Percentiles rank a stretch among this genome's conserved stretches.
phyloP scores from a whole-genome alignment of 1,284 basidiomycete genomes.

The Austropuccinia psidii region DNA sequence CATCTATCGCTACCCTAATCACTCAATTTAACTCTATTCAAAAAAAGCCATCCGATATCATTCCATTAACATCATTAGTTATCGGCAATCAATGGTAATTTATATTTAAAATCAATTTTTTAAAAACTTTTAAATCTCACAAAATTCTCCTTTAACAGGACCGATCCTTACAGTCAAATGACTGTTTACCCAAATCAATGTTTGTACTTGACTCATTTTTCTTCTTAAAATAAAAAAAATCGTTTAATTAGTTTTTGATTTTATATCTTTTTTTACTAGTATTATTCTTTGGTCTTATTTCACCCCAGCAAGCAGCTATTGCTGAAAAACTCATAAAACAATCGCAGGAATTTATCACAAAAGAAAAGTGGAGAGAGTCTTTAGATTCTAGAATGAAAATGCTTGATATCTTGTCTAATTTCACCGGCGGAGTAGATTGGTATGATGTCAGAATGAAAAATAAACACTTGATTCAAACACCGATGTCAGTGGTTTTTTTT shows the following conservation, averaged over 20 bases:
- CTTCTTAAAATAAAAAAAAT: not conserved
- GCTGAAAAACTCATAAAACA: not conserved
- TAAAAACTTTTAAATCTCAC: not conserved
- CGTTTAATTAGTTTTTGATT: not conserved
- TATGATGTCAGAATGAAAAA: conserved; percentile 10
- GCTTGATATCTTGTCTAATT: not conserved
- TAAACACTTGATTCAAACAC: not conserved
- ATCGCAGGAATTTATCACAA: not conserved
- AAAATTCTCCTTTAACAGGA: not conserved
- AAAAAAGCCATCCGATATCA: not conserved
- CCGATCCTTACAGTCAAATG: not conserved
- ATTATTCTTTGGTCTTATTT: not conserved
- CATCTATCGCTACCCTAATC: not conserved
- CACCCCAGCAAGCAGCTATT: not conserved
- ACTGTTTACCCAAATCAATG: not conserved
- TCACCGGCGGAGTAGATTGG: not conserved
- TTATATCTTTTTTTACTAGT: not conserved
- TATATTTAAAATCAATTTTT: not conserved
- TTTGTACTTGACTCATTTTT: not conserved
- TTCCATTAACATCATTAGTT: not conserved
- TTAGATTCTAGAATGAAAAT: not conserved
- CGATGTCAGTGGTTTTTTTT: not conserved
- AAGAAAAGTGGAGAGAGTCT: not conserved
- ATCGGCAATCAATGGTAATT: conserved; percentile 15
- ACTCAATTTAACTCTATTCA: not conserved